These are phyloP conservation scores for Backusella westeae DNA, from an alignment of 192 early-diverging fungal genomes.

Conservation along the genomic window DNA sequence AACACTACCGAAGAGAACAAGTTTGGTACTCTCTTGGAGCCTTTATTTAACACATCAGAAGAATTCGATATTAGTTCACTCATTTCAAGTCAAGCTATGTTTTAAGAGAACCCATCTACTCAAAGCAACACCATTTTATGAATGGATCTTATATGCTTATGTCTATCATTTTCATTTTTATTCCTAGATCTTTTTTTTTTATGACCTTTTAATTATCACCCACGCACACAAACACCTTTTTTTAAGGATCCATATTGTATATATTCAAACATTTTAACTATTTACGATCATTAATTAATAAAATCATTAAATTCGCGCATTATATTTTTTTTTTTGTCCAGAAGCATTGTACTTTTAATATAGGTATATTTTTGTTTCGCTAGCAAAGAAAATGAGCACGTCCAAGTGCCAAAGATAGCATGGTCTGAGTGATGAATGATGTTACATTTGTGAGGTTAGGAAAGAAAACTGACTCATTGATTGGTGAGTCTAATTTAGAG, in stretches of 20 bases:
- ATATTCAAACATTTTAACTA: not conserved
- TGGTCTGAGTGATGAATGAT: not conserved
- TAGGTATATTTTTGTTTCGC: not conserved
- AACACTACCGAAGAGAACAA: not conserved
- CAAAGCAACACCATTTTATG: not conserved
- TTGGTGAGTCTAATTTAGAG: not conserved
- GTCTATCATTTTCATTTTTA: not conserved
- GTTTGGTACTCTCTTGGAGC: not conserved
- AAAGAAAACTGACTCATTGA: not conserved
- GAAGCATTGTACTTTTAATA: too few relatives aligned
- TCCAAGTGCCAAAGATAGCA: not conserved
- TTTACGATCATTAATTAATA: slow-evolving; percentile 1
- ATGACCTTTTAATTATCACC: not conserved
- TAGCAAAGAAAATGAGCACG: not conserved
- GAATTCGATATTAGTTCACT: not conserved
- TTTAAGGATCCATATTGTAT: not conserved
- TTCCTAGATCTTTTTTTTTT: not conserved
- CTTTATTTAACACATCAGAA: slow-evolving; percentile 4
- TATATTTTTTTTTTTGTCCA: not conserved
- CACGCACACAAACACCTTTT: not conserved
- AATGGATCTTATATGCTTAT: not conserved
- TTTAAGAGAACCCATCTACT: not conserved
- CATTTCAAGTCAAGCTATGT: not conserved
- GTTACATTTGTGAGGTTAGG: not conserved
- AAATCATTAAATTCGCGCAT: not conserved